Conservation (phyloP, 2,329 filamentous ascomycete genomes). For the Fusarium mangiferae region DNA sequence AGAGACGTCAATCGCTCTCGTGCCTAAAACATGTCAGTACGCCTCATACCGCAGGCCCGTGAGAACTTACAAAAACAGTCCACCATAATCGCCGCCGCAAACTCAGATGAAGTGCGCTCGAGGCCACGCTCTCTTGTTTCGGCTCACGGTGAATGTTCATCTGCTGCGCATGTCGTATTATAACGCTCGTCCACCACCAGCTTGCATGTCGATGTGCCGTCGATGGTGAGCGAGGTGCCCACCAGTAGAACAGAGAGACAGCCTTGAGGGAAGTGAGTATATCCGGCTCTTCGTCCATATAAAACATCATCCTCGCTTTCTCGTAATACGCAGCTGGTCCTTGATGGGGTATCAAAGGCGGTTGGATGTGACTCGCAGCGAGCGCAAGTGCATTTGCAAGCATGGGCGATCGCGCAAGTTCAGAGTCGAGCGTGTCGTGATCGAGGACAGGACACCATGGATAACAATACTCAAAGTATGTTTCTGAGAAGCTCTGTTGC, state of each 20-base stretch:
- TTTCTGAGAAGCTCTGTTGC: constrained; percentile 54
- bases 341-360: constrained; percentile 53
- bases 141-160: constrained; percentile 56
- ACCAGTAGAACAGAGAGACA: constrained; percentile 57
- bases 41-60: rapidly evolving
- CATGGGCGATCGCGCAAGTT: constrained; percentile 48
- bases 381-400: constrained; percentile 53
- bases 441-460: constrained; percentile 56
- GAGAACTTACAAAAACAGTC: constrained; percentile 32
- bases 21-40: constrained; percentile 4
- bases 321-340: constrained; percentile 53
- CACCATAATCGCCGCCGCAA: constrained; percentile 34
- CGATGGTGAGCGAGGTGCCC: constrained; percentile 53
- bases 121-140: constrained; percentile 4
- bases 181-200: constrained; percentile 59
- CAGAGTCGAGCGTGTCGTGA: constrained; percentile 43
- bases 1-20: constrained; percentile 49
- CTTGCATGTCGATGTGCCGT: constrained; percentile 53
- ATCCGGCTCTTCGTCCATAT: constrained; percentile 53
- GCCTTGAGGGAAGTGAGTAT: constrained; percentile 50
- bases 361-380: constrained; percentile 54
- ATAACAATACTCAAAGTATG: constrained; percentile 56
- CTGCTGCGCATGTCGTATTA: constrained; percentile 57
- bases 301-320: constrained; percentile 53
- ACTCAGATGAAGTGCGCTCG: constrained; percentile 5